phyloP scores from a whole-genome alignment of 139 green algal genomes.

The Chlorella sp. region DNA sequence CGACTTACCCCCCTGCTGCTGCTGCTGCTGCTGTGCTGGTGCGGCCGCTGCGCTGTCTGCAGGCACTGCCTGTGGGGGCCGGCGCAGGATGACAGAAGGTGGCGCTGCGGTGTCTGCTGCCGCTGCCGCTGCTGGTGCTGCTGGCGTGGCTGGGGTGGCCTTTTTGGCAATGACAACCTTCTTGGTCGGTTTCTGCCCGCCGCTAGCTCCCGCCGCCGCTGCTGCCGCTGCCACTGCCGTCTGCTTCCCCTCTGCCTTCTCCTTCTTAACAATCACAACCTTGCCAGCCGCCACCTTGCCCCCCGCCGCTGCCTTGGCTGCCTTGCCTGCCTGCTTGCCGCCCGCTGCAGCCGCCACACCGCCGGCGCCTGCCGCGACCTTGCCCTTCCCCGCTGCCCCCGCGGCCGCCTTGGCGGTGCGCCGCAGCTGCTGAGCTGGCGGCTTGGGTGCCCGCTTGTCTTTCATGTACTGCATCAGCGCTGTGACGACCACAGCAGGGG shows the following conservation, averaged over 20 bases:
- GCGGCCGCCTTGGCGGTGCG: constrained; percentile 15
- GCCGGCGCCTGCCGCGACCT: not conserved
- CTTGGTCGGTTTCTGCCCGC: not conserved
- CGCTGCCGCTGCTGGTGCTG: not conserved
- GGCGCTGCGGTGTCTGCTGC: not conserved
- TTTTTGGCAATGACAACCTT: not conserved
- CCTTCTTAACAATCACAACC: not conserved
- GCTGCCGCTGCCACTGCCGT: not conserved
- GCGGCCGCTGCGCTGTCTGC: not conserved
- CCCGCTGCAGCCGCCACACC: not conserved
- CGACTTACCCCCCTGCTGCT: not conserved
- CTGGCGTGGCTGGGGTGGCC: not conserved
- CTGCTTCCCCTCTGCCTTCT: not conserved
- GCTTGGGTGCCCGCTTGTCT: constrained; percentile 27
- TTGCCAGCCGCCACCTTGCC: not conserved
- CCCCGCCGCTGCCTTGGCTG: not conserved
- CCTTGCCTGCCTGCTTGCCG: not conserved
- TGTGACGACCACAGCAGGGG: constrained; percentile 5
- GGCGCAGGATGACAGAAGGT: constrained; percentile 10
- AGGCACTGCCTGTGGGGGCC: not conserved
- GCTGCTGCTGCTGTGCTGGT: constrained; percentile 1
- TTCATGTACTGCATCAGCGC: constrained; percentile 43
- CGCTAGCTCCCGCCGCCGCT: not conserved
- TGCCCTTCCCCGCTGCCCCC: not conserved
- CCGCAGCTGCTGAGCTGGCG: not conserved